Base-by-base conservation (phyloP, 2,329 filamentous ascomycete genomes). In the Davidsoniella neocaledoniae region DNA sequence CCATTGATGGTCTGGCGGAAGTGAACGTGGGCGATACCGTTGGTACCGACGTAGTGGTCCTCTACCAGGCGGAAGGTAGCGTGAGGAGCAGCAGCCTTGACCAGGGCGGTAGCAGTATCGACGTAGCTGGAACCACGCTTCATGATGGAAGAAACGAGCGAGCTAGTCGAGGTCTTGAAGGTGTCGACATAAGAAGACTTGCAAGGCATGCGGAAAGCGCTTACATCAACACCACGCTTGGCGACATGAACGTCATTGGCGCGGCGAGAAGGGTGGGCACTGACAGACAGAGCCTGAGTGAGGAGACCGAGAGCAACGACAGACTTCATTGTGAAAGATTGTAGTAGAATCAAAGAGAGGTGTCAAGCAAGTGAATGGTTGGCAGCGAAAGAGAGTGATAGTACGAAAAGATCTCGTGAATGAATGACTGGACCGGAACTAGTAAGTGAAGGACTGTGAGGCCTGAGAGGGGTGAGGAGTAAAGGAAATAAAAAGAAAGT, bases 1-100 rank as follows among this genome's bases (percentile, higher is more conserved):
- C 70, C 74, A 49, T 77, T 71, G 5, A 66, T 62, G 0, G 73
- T 77, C 61, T 79, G 76, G 61, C 72, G 74, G 58, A 78, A 75
- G 59, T 76, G 68, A 54, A 77, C 72, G 56, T 79, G 75, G 0
- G 66, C 66, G 53, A 79, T 64, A 7, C 74, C 73, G 49, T 75
- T 76, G 43, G 56, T 60, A n/a, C 74, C 68, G 9, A 72, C 63
- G 46, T 77, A 78, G 56, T 70, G 66, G 56, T 77, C 73, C 0
- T 66, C 58, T 0, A 70, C 68, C 5, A 74, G 54, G 17, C 74
- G 71, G 60, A 77, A 78, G 19, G 63, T 59, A 2, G 61, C 62
- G 14, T 58, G 57, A 1, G 67, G 66, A 2, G 50, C 58, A 3
- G 59, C 49, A 6, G 57, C 60, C 61, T 68, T 66, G 37, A 72